Evolutionary conservation across 495 filamentous ascomycete species (phyloP), one percentile per base, ranked within the genome.

Genomic region (Hyphodiscus hymeniophilus): DNA sequence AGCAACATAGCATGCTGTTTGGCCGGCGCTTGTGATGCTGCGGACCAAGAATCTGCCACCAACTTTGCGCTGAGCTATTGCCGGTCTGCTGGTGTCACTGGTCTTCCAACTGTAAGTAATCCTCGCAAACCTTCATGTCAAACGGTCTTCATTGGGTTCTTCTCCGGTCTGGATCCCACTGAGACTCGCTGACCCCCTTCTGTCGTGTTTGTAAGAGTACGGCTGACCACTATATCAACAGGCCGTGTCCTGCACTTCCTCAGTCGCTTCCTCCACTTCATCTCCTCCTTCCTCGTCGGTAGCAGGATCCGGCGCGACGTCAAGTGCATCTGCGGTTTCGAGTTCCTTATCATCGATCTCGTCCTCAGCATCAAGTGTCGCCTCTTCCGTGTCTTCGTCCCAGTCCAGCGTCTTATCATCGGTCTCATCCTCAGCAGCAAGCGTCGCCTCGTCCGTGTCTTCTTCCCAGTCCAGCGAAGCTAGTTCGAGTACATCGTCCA

Each of bases 1-100:
- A 54, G 38, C 30, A 52, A 63, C 26, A 78, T 92, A 47, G 65
- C 78, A 23, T 85, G 82, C 69, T 94, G 88, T 60, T 68, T 94
- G 6, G 58, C 62, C 20, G 58, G 55, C 2, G 60, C 48, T 8
- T 94, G 88, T 64, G 51, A 60, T 36, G 7, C 48, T 1, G 60
- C 62, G 0, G 81, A 85, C 32, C 76, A 85, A 60, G 32, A 73
- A 32, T 10, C 49, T 21, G 69, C 70, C 13, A 52, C 66, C 26
- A 23, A 16, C 21, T 69, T 60, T 21, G 48, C 47, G 7, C 8
- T 41, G 38, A 42, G 64, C 57, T 36, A 71, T 49, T 72, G 69
- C 62, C 38, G 12, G 12, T 52, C 41, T 31, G 31, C 50, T 42
- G 60, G 63, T 35, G 66, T 69, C 16, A 55, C 51, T 20, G 64